phyloP scores from a whole-genome alignment of 306 rosid species.

The Quercus agrifolia region DNA sequence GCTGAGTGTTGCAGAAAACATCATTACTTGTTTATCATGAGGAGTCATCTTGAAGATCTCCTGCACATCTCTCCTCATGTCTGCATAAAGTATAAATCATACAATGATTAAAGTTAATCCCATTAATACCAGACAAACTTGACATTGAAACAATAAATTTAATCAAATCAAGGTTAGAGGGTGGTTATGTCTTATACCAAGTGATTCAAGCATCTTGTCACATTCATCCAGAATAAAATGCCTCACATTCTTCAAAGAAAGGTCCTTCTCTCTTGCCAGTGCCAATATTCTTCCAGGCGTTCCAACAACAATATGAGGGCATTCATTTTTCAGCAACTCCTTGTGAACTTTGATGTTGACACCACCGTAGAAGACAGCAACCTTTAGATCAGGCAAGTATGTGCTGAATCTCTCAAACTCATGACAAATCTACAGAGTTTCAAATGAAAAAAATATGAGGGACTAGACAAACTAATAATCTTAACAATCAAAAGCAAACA shows the following conservation, averaged over 20 bases:
- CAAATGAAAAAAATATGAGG: not conserved
- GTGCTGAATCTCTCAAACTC: slow-evolving; percentile 98
- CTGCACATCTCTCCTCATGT: slow-evolving; percentile 98
- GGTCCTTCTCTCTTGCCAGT: slow-evolving; percentile 80
- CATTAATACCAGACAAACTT: not conserved
- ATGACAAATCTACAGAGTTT: slow-evolving; percentile 71
- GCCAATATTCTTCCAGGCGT: slow-evolving; percentile 97
- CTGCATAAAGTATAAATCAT: slow-evolving; percentile 39
- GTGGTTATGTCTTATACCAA: slow-evolving; percentile 46
- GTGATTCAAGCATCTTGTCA: slow-evolving; percentile 98
- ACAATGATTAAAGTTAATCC: slow-evolving; percentile 8
- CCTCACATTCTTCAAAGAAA: slow-evolving; percentile 86
- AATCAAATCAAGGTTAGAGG: not conserved
- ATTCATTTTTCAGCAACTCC: slow-evolving; percentile 85
- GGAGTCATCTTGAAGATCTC: slow-evolving; percentile 99
- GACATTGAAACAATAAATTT: not conserved
- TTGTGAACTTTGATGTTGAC: slow-evolving; percentile 91
- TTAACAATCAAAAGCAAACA: not conserved
- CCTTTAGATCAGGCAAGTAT: slow-evolving; percentile 88
- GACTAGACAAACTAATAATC: not conserved
- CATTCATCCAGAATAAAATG: slow-evolving; percentile 97
- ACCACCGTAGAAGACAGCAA: slow-evolving; percentile 98
- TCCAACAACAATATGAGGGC: slow-evolving; percentile 99
- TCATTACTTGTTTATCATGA: slow-evolving; percentile 99
- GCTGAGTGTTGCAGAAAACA: slow-evolving; percentile 99